Base-by-base conservation (phyloP, 495 filamentous ascomycete genomes). In the Aspergillus bridgeri region DNA sequence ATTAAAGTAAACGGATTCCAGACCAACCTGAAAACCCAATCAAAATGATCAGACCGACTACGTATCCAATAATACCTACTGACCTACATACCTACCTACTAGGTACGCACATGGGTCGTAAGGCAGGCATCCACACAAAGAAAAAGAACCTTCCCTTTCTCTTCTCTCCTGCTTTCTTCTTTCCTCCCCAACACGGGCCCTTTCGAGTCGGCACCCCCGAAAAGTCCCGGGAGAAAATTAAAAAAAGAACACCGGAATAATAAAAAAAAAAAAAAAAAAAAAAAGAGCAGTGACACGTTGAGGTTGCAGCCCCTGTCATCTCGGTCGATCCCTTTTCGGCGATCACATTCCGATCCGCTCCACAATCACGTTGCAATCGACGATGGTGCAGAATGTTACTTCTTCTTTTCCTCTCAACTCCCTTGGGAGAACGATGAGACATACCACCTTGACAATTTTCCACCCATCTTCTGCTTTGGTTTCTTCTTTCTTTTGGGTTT, bases 291-390 rank as follows among this genome's bases (percentile, higher is more conserved):
- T 63, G 58, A 57, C 52, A 60, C 60, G 54, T 63, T 57, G 51
- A 60, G 42, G 57, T 63, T 60, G 54, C 61, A 63, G 58, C 48
- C 43, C 42, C 42, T 59, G 25, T 52, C 45, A 46, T 53, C 19
- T 47, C 48, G 50, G 48, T 60, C 47, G 23, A 51, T 56, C 57
- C 29, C 42, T 53, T 56, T 21, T 54, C 19, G 29, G 43, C 38
- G 48, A 53, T 57, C 62, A 20, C 56, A 54, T 65, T 65, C 49
- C 59, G 51, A 65, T 57, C 53, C 25, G 11, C 53, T 57, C 56
- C 58, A 56, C 59, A 29, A 47, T 45, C 49, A 60, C 52, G 42
- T 54, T 48, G 23, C 25, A 45, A 45, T 45, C 52, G 45, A 54
- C 45, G 21, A 25, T 7, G 17, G 17, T 24, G 24, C 17, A 50